These are phyloP conservation scores for Coniochaeta prunicola DNA, from an alignment of 2,329 filamentous ascomycete genomes.

Conservation along the genomic window DNA sequence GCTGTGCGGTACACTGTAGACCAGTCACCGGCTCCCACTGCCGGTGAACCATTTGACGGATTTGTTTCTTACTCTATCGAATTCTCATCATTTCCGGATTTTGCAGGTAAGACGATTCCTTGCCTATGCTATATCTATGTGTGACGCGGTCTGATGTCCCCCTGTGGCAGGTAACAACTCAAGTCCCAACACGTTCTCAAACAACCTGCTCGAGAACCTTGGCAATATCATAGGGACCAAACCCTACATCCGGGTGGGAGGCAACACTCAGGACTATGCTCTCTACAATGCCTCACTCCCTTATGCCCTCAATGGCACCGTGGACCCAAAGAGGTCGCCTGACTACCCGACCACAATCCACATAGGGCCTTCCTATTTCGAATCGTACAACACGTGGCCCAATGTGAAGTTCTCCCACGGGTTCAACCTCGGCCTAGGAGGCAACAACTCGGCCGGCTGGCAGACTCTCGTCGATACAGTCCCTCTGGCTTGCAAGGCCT, in stretches of 20 bases:
- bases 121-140: slow-evolving; percentile 34
- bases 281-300: slow-evolving; percentile 48
- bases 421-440: slow-evolving; percentile 49
- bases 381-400: slow-evolving; percentile 52
- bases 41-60: slow-evolving; percentile 26
- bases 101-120: slow-evolving; percentile 13
- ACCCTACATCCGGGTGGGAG: slow-evolving; percentile 55
- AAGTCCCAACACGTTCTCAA: slow-evolving; percentile 50
- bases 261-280: slow-evolving; percentile 61
- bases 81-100: slow-evolving; percentile 30
- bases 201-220: slow-evolving; percentile 52
- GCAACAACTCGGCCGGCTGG: slow-evolving; percentile 42
- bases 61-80: slow-evolving; percentile 33
- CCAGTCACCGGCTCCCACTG: slow-evolving; percentile 5
- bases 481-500: slow-evolving; percentile 47
- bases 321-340: slow-evolving; percentile 37
- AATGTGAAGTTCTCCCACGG: slow-evolving; percentile 51
- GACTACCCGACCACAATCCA: slow-evolving; percentile 56
- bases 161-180: slow-evolving; percentile 41
- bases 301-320: slow-evolving; percentile 43
- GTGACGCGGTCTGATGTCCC: slow-evolving; percentile 45
- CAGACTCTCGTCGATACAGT: slow-evolving; percentile 46
- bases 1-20: slow-evolving; percentile 10
- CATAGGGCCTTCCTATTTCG: slow-evolving; percentile 56
- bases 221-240: slow-evolving; percentile 45